These are phyloP conservation scores for Phialocephala subalpina DNA, from an alignment of 2,329 filamentous ascomycete genomes.

Conservation along the genomic window DNA sequence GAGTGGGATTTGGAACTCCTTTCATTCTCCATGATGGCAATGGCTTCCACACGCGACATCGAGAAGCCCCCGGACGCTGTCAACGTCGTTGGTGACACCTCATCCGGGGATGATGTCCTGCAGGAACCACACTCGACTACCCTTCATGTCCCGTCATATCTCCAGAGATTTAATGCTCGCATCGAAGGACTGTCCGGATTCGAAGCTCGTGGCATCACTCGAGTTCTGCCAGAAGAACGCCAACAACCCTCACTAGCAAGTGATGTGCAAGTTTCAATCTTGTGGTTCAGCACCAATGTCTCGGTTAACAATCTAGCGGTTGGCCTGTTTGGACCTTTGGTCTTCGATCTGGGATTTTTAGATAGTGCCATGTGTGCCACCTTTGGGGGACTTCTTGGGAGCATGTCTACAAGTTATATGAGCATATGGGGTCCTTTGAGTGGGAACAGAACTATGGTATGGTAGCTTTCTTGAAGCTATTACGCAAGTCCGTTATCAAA, in stretches of 20 bases:
- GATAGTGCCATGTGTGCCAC: conserved; percentile 63
- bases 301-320: conserved; percentile 68
- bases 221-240: too few species aligned
- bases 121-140: not conserved
- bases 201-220: too few species aligned
- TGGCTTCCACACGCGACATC: not conserved
- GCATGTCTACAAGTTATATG: conserved; percentile 61
- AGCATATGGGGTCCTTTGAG: conserved; percentile 67
- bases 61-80: too few species aligned
- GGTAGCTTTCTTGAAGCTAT: too few species aligned
- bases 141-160: too few species aligned
- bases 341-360: conserved; percentile 62
- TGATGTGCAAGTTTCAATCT: too few species aligned
- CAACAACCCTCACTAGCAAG: too few species aligned
- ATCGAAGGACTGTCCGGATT: too few species aligned
- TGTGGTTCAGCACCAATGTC: conserved; percentile 69
- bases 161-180: too few species aligned
- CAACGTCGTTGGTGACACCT: not conserved
- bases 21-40: too few species aligned
- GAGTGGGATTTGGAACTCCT: too few species aligned
- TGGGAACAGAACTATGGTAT: conserved; percentile 68
- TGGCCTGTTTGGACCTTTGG: conserved; percentile 65
- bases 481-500: too few species aligned
- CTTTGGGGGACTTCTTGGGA: conserved; percentile 62
- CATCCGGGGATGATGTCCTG: not conserved